Conservation (phyloP, 1,284 basidiomycete species). For the Kwoniella shivajii region DNA sequence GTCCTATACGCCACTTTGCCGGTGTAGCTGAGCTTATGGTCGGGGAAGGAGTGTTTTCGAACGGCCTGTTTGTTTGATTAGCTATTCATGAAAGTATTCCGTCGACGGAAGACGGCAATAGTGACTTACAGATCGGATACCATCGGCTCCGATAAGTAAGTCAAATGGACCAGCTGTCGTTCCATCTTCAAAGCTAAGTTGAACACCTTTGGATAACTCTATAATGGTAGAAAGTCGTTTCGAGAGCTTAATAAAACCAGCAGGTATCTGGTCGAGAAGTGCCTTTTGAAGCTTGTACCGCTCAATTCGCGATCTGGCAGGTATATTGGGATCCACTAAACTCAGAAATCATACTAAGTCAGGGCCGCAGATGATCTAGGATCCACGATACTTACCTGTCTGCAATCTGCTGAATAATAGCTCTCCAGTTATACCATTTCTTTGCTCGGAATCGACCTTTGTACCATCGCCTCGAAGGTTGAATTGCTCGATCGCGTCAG, state of each 20-base stretch:
- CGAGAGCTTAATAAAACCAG: constrained; percentile 29
- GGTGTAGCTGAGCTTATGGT: constrained; percentile 33
- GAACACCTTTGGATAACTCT: constrained; percentile 18
- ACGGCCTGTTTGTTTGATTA: constrained; percentile 28
- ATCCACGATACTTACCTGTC: constrained; percentile 18
- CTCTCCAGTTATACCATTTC: constrained; percentile 30
- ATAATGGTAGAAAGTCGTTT: constrained; percentile 23
- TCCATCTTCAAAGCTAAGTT: constrained; percentile 31
- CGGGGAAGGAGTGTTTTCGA: constrained; percentile 31
- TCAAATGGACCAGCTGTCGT: constrained; percentile 28
- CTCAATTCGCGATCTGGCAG: constrained; percentile 30
- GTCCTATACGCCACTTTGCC: constrained; percentile 37
- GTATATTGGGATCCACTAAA: constrained; percentile 21
- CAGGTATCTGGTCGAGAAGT: constrained; percentile 27
- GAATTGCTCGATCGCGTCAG: constrained; percentile 27
- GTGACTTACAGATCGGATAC: constrained; percentile 35
- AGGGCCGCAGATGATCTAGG: background rate
- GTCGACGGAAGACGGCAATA: background rate
- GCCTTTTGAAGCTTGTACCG: constrained; percentile 38
- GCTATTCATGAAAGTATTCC: background rate
- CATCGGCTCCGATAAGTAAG: constrained; percentile 41
- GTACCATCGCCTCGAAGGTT: constrained; percentile 18
- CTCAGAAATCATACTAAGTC: background rate
- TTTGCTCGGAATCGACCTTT: constrained; percentile 22
- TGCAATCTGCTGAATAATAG: constrained; percentile 18